Evolutionary conservation across 805 yeast genomes (phyloP).

Genomic region (Metschnikowia noctiluminum): DNA sequence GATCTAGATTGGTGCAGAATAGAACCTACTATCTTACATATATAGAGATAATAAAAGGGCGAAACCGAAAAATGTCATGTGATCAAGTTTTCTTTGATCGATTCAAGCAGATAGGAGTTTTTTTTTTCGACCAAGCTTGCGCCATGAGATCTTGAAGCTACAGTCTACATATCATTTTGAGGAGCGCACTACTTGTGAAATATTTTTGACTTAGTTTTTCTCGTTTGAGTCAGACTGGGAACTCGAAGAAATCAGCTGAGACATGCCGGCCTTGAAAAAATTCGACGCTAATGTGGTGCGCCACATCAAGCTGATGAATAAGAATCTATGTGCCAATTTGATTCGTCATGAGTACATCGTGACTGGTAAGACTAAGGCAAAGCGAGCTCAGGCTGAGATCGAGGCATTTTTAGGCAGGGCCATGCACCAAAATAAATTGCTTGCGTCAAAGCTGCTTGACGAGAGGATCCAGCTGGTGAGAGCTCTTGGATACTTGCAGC

Average conservation of each 20-base stretch:
- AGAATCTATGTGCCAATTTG: constrained; percentile 41
- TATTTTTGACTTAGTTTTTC: neutral
- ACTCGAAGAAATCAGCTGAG: neutral
- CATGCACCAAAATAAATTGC: constrained; percentile 24
- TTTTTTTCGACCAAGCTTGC: too few species aligned
- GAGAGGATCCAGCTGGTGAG: constrained; percentile 15
- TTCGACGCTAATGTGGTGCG: constrained; percentile 41
- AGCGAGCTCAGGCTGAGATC: constrained; percentile 40
- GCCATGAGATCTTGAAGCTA: too few species aligned
- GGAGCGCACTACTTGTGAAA: neutral
- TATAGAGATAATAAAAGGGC: too few species aligned
- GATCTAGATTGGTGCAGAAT: too few species aligned
- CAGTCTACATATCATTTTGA: neutral
- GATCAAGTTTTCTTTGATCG: too few species aligned
- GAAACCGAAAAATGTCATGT: too few species aligned
- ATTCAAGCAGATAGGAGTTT: too few species aligned
- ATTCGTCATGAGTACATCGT: constrained; percentile 44
- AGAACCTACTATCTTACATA: too few species aligned
- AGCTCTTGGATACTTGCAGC: constrained; percentile 25
- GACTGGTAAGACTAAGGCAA: constrained; percentile 43
- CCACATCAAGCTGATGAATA: constrained; percentile 43
- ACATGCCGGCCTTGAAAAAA: constrained; percentile 42
- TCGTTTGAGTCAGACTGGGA: too few species aligned
- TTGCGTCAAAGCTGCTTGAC: constrained; percentile 14
- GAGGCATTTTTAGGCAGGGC: constrained; percentile 37